Conservation (phyloP, 805 yeast species). For the Cyberlindnera mycetangii region DNA sequence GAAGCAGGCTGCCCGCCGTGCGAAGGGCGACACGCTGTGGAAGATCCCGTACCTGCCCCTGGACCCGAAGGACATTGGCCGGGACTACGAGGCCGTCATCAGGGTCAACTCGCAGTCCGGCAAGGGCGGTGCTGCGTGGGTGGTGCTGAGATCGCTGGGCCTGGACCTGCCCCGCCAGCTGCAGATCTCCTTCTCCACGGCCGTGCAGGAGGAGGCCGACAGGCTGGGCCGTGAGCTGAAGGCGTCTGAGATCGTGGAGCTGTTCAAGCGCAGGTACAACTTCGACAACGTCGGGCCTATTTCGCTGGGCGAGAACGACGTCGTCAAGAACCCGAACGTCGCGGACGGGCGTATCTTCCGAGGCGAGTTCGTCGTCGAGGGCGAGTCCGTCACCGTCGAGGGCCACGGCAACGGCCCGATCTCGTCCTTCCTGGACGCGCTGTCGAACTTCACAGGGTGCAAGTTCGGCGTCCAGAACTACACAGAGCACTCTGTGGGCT, state of each 20-base stretch:
- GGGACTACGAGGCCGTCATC: constrained; percentile 78
- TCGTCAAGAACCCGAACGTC: constrained; percentile 31
- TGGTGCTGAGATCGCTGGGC: constrained; percentile 65
- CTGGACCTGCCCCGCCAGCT: constrained; percentile 70
- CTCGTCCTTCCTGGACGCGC: constrained; percentile 67
- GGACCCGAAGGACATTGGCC: constrained; percentile 79
- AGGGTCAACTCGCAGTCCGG: constrained; percentile 87
- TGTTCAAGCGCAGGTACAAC: constrained; percentile 58
- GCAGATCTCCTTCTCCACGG: constrained; percentile 64
- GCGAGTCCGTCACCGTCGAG: constrained; percentile 31
- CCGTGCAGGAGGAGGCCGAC: constrained; percentile 67
- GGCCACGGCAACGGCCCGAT: constrained; percentile 81
- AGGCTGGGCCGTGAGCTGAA: constrained; percentile 65
- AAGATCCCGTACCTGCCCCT: constrained; percentile 73
- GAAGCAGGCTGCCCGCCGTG: constrained; percentile 48
- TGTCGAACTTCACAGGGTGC: constrained; percentile 48
- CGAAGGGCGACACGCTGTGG: constrained; percentile 54
- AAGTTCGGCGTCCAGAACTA: constrained; percentile 63
- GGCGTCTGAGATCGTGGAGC: constrained; percentile 56
- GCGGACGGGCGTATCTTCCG: constrained; percentile 41
- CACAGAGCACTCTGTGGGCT: constrained; percentile 70
- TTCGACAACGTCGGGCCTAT: constrained; percentile 37
- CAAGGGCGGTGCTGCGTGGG: constrained; percentile 88
- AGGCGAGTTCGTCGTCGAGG: constrained; percentile 37
- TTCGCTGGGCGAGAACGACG: constrained; percentile 40